A percentile compares a stretch with the other conserved stretches of the same genome.
Evolutionary conservation across 176 grass and related monocot genomes (phyloP).

Genomic region (Oryza australiensis): DNA sequence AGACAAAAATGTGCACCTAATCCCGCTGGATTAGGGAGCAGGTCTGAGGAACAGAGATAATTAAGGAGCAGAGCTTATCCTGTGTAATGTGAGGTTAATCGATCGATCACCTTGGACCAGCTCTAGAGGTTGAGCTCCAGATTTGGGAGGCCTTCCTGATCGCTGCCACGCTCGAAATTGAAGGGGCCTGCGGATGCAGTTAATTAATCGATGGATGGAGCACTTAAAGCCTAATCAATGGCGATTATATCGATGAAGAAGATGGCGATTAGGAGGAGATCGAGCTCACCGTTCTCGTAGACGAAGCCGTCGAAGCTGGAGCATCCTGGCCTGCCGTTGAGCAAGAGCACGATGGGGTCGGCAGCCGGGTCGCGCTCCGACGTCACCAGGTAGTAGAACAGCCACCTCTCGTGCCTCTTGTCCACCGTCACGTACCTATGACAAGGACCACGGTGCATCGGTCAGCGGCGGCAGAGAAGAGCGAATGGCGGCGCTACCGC

Average conservation of each 20-base stretch:
- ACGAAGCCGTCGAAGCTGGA: conserved; percentile 92
- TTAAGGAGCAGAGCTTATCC: too few relatives aligned
- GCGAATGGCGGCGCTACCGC: too few relatives aligned
- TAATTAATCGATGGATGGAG: too few relatives aligned
- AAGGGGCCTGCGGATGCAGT: conserved; percentile 68
- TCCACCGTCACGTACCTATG: conserved; percentile 40
- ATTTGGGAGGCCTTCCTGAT: conserved; percentile 40
- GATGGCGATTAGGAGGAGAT: too few relatives aligned
- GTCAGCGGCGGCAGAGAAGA: too few relatives aligned
- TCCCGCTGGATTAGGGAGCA: too few relatives aligned
- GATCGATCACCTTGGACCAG: too few relatives aligned
- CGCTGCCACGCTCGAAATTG: conserved; percentile 54
- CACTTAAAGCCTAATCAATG: too few relatives aligned
- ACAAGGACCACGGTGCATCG: not conserved
- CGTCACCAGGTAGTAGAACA: conserved; percentile 76
- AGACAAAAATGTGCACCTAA: too few relatives aligned
- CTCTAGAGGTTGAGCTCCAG: conserved; percentile 90
- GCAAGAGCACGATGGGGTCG: conserved; percentile 84
- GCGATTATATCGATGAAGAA: too few relatives aligned
- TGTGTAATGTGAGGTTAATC: too few relatives aligned
- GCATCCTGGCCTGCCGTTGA: conserved; percentile 87
- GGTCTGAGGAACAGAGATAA: too few relatives aligned
- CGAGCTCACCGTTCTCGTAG: conserved; percentile 78
- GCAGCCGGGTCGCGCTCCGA: conserved; percentile 60
- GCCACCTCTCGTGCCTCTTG: conserved; percentile 48